phyloP scores from a whole-genome alignment of 2,329 filamentous ascomycete species.

The Cercospora nicotianae region DNA sequence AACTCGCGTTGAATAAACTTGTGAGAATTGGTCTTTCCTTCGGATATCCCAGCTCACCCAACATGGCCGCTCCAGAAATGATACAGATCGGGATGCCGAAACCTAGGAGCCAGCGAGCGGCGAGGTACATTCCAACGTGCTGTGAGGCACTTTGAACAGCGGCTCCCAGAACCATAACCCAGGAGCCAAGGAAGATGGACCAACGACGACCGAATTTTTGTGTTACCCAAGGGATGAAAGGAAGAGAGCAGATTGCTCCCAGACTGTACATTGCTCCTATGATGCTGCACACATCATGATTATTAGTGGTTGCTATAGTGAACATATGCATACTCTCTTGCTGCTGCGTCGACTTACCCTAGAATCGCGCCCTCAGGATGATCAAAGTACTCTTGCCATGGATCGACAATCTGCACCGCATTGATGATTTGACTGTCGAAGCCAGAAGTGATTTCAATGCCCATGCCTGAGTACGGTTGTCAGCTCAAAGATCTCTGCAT shows the following conservation, averaged over 20 bases:
- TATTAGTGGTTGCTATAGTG: background rate
- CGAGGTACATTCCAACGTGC: constrained; percentile 57
- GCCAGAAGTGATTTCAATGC: constrained; percentile 62
- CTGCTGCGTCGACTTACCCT: constrained; percentile 30
- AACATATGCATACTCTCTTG: background rate
- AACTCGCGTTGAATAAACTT: constrained; percentile 27
- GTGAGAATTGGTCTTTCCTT: constrained; percentile 28
- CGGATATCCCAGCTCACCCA: constrained; percentile 24
- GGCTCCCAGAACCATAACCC: constrained; percentile 57
- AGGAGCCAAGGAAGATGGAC: constrained; percentile 58
- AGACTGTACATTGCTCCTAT: constrained; percentile 61
- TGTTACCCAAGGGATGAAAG: constrained; percentile 58
- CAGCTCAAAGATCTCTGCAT: background rate
- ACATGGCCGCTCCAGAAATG: constrained; percentile 22
- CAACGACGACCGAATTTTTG: constrained; percentile 57
- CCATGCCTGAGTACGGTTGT: constrained; percentile 42
- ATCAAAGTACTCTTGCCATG: constrained; percentile 42
- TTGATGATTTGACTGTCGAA: constrained; percentile 54
- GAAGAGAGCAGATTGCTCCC: constrained; percentile 59
- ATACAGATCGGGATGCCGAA: constrained; percentile 61
- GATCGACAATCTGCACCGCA: constrained; percentile 21
- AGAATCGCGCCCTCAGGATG: constrained; percentile 47
- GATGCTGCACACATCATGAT: constrained; percentile 43
- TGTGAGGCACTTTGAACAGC: constrained; percentile 57
- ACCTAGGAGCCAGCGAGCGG: constrained; percentile 61